A percentile compares a stretch with the other conserved stretches of the same genome.
Evolutionary conservation across 352 stramenopile species (phyloP).

Genomic region (Pythium dissimile): DNA sequence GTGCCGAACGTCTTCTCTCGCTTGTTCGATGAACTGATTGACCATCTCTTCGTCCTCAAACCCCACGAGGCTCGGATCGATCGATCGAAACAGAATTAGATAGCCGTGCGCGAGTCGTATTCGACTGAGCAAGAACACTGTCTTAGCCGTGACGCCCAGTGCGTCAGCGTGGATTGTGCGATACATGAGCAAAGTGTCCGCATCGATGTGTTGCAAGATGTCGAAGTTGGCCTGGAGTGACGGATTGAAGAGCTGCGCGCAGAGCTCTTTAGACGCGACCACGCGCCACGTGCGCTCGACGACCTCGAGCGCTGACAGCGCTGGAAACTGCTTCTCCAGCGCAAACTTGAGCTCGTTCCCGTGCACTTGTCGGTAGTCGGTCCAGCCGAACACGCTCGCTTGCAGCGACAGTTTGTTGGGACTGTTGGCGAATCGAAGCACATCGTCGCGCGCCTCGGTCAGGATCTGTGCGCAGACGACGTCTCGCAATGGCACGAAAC

Average conservation of each 20-base stretch:
- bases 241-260: slow-evolving; percentile 47
- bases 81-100: slow-evolving; percentile 53
- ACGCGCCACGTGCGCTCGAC: slow-evolving; percentile 49
- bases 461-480: not conserved
- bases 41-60: not conserved
- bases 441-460: not conserved
- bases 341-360: slow-evolving; percentile 55
- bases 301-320: slow-evolving; percentile 28
- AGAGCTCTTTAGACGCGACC: slow-evolving; percentile 34
- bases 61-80: slow-evolving; percentile 29
- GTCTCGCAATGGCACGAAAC: not conserved
- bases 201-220: slow-evolving; percentile 44
- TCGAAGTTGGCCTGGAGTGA: slow-evolving; percentile 41
- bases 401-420: slow-evolving; percentile 38
- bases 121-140: slow-evolving; percentile 41
- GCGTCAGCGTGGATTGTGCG: slow-evolving; percentile 40
- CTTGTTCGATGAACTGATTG: slow-evolving; percentile 11
- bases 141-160: slow-evolving; percentile 35
- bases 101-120: slow-evolving; percentile 43
- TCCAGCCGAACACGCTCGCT: slow-evolving; percentile 60
- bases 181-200: slow-evolving; percentile 54
- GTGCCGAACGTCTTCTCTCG: not conserved
- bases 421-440: slow-evolving; percentile 29
- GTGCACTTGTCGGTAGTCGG: slow-evolving; percentile 42
- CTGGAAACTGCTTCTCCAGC: slow-evolving; percentile 54